Conservation (phyloP, 1,284 basidiomycete genomes). For the Ustilago curta region DNA sequence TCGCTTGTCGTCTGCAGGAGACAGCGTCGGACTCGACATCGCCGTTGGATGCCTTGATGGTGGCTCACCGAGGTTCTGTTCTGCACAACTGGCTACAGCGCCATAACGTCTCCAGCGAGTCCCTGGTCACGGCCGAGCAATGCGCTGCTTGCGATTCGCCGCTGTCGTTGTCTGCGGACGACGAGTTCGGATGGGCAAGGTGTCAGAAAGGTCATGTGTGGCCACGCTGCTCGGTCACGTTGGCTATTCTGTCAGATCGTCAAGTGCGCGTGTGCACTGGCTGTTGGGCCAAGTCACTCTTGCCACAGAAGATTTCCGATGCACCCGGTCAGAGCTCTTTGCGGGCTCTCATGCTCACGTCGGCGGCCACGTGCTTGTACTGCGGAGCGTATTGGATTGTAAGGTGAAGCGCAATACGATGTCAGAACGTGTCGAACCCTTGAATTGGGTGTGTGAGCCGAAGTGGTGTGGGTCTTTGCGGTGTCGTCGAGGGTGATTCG, state of each 20-base stretch:
- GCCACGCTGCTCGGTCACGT: conserved; percentile 48
- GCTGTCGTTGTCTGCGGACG: conserved; percentile 22
- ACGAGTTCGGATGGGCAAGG: conserved; percentile 30
- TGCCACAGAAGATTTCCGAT: conserved; percentile 15
- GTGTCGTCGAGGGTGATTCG: neutral
- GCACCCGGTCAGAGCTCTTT: conserved; percentile 12
- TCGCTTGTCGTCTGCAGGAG: conserved; percentile 14
- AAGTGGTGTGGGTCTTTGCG: neutral
- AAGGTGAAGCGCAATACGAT: conserved; percentile 7
- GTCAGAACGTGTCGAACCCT: neutral
- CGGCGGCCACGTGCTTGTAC: conserved; percentile 20
- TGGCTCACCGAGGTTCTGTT: conserved; percentile 1
- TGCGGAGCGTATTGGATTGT: conserved; percentile 45
- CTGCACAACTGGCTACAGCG: conserved; percentile 11
- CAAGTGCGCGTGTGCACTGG: conserved; percentile 34
- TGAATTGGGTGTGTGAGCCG: neutral
- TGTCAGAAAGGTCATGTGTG: conserved; percentile 43
- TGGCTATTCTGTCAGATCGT: conserved; percentile 35
- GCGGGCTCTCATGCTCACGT: conserved; percentile 17
- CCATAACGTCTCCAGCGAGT: neutral
- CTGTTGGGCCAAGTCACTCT: conserved; percentile 43
- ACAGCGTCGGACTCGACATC: neutral
- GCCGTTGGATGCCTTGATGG: neutral
- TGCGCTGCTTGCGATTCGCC: conserved; percentile 39
- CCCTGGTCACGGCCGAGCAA: conserved; percentile 14